A percentile compares a stretch with the other conserved stretches of the same genome.
phyloP scores from a whole-genome alignment of 2,329 filamentous ascomycete species.

The Arthrobotrys entomopaga region DNA sequence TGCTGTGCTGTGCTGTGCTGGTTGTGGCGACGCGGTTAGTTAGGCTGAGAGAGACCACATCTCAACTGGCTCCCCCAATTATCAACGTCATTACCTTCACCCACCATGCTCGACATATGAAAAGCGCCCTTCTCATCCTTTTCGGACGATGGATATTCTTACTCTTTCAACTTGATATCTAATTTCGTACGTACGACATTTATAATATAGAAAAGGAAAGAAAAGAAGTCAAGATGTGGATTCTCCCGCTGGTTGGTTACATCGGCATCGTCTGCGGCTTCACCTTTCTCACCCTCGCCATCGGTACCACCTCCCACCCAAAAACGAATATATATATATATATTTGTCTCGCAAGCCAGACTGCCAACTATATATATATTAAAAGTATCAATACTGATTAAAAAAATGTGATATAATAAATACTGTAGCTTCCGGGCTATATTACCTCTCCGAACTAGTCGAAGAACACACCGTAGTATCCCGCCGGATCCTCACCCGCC shows the following conservation, averaged over 20 bases:
- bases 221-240: slow-evolving; percentile 89
- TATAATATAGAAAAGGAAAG: no score
- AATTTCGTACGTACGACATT: no score
- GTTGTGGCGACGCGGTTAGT: neutral
- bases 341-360: no score
- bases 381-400: no score
- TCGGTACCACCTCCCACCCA: slow-evolving; percentile 68
- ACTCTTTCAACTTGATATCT: no score
- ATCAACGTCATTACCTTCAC: no score
- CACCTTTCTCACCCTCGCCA: slow-evolving; percentile 90
- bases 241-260: slow-evolving; percentile 91
- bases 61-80: slow-evolving; percentile 7
- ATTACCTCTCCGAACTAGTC: slow-evolving; percentile 97
- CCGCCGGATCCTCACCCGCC: slow-evolving; percentile 81
- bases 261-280: slow-evolving; percentile 88
- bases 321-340: no score
- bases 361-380: no score
- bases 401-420: no score
- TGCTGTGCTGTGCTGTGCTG: no score
- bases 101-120: no score
- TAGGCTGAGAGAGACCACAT: slow-evolving; percentile 18
- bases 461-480: slow-evolving; percentile 96
- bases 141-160: slow-evolving; percentile 5
- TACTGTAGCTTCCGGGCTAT: slow-evolving; percentile 85
- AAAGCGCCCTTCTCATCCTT: neutral